A percentile compares a stretch with the other conserved stretches of the same genome.
Conservation (phyloP, 176 grass and related monocot species). For the Cymbopogon citratus region DNA sequence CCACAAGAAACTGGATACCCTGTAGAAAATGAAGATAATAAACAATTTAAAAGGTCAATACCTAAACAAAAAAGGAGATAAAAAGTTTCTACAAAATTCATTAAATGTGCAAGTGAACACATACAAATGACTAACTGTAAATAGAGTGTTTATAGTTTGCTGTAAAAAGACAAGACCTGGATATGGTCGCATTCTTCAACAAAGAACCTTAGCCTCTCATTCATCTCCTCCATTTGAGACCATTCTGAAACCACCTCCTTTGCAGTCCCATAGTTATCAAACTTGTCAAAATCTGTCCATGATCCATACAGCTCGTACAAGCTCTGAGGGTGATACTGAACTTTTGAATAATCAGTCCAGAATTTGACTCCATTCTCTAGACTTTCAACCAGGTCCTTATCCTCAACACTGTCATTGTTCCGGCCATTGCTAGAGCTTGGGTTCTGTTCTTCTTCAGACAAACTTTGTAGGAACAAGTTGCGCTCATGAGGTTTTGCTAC, state of each 20-base stretch:
- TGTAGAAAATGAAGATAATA: conserved; percentile 34
- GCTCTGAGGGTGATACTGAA: conserved; percentile 83
- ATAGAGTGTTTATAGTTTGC: conserved; percentile 17
- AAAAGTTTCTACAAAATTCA: conserved; percentile 2
- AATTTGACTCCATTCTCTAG: conserved; percentile 66
- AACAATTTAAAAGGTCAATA: conserved; percentile 6
- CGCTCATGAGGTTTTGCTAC: conserved; percentile 51
- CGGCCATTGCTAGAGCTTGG: conserved; percentile 28
- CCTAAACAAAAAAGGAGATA: neutral
- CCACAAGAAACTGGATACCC: conserved; percentile 77
- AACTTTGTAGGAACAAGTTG: conserved; percentile 88
- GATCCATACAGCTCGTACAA: conserved; percentile 72
- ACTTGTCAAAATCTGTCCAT: conserved; percentile 88
- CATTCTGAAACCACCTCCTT: conserved; percentile 74
- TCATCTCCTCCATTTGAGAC: conserved; percentile 85
- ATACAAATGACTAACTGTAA: conserved; percentile 6
- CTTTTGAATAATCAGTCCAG: conserved; percentile 96
- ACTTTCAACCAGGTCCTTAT: conserved; percentile 62
- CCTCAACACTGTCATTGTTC: conserved; percentile 31
- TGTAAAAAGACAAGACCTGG: conserved; percentile 55
- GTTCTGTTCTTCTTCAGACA: conserved; percentile 62
- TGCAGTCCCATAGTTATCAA: conserved; percentile 68
- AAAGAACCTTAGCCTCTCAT: conserved; percentile 87
- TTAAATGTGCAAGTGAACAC: neutral
- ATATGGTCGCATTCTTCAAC: conserved; percentile 97